Percentiles rank a stretch among this genome's conserved stretches.
Evolutionary conservation across 805 yeast genomes (phyloP).

Genomic region (Kodamaea fukazawae): DNA sequence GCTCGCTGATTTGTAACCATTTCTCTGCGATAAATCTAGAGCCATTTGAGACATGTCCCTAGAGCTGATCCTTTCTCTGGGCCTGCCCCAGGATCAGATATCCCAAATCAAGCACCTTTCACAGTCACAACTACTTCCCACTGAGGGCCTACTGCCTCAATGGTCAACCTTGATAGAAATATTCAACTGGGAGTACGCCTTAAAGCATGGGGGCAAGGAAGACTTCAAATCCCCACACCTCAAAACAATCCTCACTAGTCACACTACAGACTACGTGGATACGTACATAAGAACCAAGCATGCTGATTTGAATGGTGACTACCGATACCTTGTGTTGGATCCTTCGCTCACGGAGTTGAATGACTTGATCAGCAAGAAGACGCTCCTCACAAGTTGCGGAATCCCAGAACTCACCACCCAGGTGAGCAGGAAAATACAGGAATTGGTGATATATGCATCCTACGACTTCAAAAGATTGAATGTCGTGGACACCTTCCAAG

Average conservation of each 20-base stretch:
- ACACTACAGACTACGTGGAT: constrained; percentile 2
- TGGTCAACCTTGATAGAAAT: neutral
- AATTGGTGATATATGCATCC: constrained; percentile 29
- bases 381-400: constrained; percentile 16
- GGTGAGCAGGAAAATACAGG: constrained; percentile 28
- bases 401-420: constrained; percentile 4
- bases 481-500: constrained; percentile 18
- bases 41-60: neutral
- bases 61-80: neutral
- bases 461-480: constrained; percentile 33
- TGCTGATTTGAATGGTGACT: constrained; percentile 34
- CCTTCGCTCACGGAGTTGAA: constrained; percentile 14
- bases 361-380: constrained; percentile 29
- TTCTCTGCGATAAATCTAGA: no score
- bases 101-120: no score
- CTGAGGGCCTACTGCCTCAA: no score
- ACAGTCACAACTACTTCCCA: no score
- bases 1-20: no score
- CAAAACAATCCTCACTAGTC: constrained; percentile 3
- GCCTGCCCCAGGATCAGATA: neutral
- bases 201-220: constrained; percentile 4
- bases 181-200: constrained; percentile 5
- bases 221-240: constrained; percentile 5
- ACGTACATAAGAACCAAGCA: constrained; percentile 24
- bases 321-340: constrained; percentile 21